Conservation (phyloP, 495 filamentous ascomycete genomes). For the Hypoxylon rickii region DNA sequence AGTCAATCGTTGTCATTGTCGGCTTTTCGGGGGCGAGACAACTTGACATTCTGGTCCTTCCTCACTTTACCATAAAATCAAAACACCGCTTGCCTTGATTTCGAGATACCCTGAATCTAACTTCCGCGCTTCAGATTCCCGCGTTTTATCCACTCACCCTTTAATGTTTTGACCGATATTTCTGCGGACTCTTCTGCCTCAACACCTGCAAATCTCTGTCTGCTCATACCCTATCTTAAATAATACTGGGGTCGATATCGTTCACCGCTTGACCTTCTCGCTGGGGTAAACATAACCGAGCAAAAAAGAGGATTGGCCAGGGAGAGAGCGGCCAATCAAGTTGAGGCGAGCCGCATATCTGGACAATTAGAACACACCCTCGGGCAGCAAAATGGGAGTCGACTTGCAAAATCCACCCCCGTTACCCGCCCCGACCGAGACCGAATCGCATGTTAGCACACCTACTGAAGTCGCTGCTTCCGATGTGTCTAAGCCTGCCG, state of each 20-base stretch:
- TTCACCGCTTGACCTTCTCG: conserved; percentile 27
- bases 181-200: conserved; percentile 14
- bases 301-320: conserved; percentile 26
- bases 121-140: conserved; percentile 9
- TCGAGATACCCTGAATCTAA: conserved; percentile 1
- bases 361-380: conserved; percentile 25
- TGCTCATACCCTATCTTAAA: conserved; percentile 4
- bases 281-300: conserved; percentile 22
- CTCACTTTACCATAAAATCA: too few species aligned
- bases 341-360: conserved; percentile 27
- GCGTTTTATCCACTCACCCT: conserved; percentile 1
- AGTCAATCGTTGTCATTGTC: conserved; percentile 6
- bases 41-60: too few species aligned
- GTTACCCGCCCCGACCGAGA: conserved; percentile 79
- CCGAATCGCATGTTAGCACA: conserved; percentile 63
- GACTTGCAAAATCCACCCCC: conserved; percentile 66
- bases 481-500: conserved; percentile 81
- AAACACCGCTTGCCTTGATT: background rate
- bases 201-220: conserved; percentile 4
- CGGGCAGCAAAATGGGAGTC: conserved; percentile 66
- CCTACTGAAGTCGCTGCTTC: conserved; percentile 64
- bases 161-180: conserved; percentile 11
- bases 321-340: conserved; percentile 29
- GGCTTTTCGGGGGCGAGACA: too few species aligned
- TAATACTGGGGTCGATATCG: conserved; percentile 8